phyloP scores from a whole-genome alignment of 306 rosid genomes.

The Vicia faba region DNA sequence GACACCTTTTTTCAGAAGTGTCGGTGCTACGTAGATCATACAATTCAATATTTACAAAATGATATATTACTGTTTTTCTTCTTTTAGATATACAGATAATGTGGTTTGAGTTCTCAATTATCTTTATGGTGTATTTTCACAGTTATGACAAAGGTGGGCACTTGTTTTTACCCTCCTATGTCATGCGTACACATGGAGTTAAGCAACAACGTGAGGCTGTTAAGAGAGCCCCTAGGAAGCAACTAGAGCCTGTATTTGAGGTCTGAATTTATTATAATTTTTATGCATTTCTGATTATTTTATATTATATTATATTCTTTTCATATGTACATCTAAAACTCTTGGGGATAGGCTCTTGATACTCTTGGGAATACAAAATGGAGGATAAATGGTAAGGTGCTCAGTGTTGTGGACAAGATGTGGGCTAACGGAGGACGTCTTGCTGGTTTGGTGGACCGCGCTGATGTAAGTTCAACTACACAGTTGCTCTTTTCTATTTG shows the following conservation, averaged over 20 bases:
- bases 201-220: slow-evolving; percentile 90
- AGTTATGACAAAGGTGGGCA: slow-evolving; percentile 96
- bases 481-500: background rate
- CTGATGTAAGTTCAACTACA: slow-evolving; percentile 69
- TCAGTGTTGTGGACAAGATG: slow-evolving; percentile 76
- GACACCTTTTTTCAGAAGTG: no score
- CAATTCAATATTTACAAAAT: no score
- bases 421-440: slow-evolving; percentile 87
- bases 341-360: slow-evolving; percentile 69
- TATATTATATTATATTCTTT: background rate
- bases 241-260: slow-evolving; percentile 77
- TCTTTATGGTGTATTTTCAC: slow-evolving; percentile 37
- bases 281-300: slow-evolving; percentile 21
- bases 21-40: no score
- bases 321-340: slow-evolving; percentile 13
- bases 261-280: slow-evolving; percentile 42
- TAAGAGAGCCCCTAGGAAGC: slow-evolving; percentile 69
- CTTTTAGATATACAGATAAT: slow-evolving; percentile 23
- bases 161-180: slow-evolving; percentile 79
- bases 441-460: slow-evolving; percentile 84
- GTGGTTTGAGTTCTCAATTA: slow-evolving; percentile 22
- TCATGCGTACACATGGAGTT: slow-evolving; percentile 95
- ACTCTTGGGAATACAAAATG: slow-evolving; percentile 88
- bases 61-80: slow-evolving; percentile 16
- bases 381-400: slow-evolving; percentile 80